Base-by-base conservation (phyloP, 169 alveolate species). In the Plasmodium yoelii region DNA sequence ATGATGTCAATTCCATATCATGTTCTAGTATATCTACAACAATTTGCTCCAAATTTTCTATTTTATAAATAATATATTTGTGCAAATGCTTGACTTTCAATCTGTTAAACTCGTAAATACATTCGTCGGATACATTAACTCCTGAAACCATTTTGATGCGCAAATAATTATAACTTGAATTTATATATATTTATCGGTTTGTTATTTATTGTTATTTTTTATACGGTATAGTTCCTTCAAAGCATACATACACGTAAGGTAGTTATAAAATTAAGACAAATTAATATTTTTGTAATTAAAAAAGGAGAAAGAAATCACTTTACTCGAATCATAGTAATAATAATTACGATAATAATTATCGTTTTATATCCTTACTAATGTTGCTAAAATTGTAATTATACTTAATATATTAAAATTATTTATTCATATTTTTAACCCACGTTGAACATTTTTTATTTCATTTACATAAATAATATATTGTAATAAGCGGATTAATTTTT, bases 41-140 rank as follows among this genome's bases (percentile, higher is more conserved):
- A 47, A 82, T 68, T 82, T 82, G 57, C 15, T 82, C 82, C 44
- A 57, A 67, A 53, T 82, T 82, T 67, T 82, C 90, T 19, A 82
- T 82, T 34, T 82, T 46, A 65, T 39, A 82, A 55, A 82, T 56
- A 5, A 82, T 82, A 70, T 82, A 82, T 60, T 82, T 82, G 82
- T 82, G 84, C 19, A 67, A 19, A 71, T 82, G 90, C 63, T 82
- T 82, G 26, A 82, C 74, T 68, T 82, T 82, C 72, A 82, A 15
- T 57, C 56, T 82, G 49, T 82, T 82, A 67, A 82, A 82, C 49
- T 82, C 90, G 67, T 82, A 67, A 26, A 82, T 55, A 49, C 90
- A 82, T 39, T 82, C 84, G 13, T 82, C 90, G n/a, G 90, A 82
- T 18, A 82, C 90, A 22, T 34, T 65, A 51, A 82, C 90, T 5